These are phyloP conservation scores for Diaporthe capsici DNA, from an alignment of 2,329 filamentous ascomycete genomes.

Conservation along the genomic window DNA sequence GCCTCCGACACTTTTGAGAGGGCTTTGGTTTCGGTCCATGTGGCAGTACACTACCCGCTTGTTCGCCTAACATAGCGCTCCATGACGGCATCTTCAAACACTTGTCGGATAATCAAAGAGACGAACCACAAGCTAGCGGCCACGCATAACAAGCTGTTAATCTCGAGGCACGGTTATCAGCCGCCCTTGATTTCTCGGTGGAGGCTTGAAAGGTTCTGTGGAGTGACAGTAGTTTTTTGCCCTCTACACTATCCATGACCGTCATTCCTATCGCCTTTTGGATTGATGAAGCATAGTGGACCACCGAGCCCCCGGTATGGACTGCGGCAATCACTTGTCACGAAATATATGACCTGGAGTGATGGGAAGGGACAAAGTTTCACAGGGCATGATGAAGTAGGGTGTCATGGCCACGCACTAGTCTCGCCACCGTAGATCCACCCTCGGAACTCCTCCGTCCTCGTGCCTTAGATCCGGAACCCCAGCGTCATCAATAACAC, in stretches of 20 bases:
- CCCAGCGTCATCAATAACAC: no score
- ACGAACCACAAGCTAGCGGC: neutral
- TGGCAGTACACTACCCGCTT: neutral
- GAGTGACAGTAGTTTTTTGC: neutral
- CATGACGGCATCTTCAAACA: neutral
- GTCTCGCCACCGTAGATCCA: neutral
- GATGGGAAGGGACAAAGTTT: no score
- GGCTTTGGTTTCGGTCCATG: neutral
- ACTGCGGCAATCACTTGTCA: neutral
- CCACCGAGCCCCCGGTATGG: neutral
- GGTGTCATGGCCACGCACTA: neutral
- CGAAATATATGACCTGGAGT: no score
- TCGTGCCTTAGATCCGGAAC: neutral
- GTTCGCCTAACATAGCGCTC: no score
- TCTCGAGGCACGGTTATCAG: neutral
- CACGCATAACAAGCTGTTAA: neutral
- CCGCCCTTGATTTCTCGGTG: neutral
- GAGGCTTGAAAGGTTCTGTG: neutral
- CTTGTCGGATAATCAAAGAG: neutral
- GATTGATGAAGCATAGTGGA: neutral
- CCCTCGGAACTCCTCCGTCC: neutral
- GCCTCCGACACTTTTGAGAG: neutral
- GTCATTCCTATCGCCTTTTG: no score
- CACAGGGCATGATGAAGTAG: neutral
- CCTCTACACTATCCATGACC: neutral